These are phyloP conservation scores for Plectosphaerella plurivora DNA, from an alignment of 2,329 filamentous ascomycete genomes.

Conservation along the genomic window DNA sequence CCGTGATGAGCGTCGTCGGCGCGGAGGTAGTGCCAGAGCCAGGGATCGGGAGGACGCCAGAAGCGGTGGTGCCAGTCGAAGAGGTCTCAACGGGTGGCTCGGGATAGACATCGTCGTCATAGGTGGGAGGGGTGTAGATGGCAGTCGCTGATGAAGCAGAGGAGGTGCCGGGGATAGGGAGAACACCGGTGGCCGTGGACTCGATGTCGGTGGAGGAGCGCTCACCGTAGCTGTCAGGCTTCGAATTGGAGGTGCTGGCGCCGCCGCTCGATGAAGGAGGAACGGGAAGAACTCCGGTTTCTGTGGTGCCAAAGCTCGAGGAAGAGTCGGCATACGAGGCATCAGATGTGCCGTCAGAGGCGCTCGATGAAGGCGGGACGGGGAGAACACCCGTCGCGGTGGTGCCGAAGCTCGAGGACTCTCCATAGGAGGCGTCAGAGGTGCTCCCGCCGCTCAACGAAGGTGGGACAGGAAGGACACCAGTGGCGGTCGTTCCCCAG, in stretches of 20 bases:
- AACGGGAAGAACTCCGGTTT: too few relatives aligned
- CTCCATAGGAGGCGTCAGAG: not conserved
- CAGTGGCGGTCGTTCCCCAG: not conserved
- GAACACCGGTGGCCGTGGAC: slow-evolving; percentile 3
- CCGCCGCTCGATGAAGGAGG: not conserved
- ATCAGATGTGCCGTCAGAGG: not conserved
- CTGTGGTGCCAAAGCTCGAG: too few relatives aligned
- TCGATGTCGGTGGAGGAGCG: not conserved
- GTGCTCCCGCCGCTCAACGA: not conserved
- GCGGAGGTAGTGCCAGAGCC: not conserved
- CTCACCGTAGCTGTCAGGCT: not conserved
- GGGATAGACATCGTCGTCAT: not conserved
- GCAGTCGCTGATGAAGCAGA: slow-evolving; percentile 1
- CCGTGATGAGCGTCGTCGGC: not conserved
- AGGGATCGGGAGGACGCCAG: not conserved
- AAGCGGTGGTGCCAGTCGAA: not conserved
- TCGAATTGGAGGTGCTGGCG: not conserved
- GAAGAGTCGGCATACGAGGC: not conserved
- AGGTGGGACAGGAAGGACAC: too few relatives aligned
- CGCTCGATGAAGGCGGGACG: not conserved
- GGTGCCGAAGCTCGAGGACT: too few relatives aligned
- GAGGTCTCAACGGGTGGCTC: not conserved
- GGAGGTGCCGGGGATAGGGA: not conserved
- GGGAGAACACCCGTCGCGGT: slow-evolving; percentile 6
- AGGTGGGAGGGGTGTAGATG: not conserved